phyloP scores from a whole-genome alignment of 805 yeast species.

The Zygotorulaspora danielsina region DNA sequence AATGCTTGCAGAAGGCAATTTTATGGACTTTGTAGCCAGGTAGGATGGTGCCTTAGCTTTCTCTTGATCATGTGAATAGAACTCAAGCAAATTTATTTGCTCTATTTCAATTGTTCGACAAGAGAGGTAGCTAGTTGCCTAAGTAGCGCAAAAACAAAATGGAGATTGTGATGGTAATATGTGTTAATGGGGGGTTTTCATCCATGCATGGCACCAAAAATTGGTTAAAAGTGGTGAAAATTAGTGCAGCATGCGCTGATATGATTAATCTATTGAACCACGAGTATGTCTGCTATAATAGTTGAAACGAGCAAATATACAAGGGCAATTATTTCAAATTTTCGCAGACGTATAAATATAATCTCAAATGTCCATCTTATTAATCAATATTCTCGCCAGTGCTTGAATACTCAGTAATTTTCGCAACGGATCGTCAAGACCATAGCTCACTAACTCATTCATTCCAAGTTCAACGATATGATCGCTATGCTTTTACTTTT shows the following conservation, averaged over 20 bases:
- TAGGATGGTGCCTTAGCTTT: background rate
- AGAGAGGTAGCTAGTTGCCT: background rate
- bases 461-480: background rate
- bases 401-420: background rate
- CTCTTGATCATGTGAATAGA: background rate
- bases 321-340: no score
- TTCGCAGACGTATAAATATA: no score
- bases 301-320: no score
- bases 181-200: background rate
- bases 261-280: no score
- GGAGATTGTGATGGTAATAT: background rate
- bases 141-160: background rate
- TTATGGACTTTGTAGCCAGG: background rate
- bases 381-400: background rate
- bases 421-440: background rate
- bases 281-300: no score
- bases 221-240: no score
- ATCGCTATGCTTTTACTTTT: background rate
- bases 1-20: background rate
- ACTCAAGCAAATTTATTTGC: background rate
- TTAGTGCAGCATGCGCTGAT: no score
- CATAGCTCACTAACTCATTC: background rate
- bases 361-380: no score
- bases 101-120: background rate
- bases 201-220: no score